Evolutionary conservation across 257 asterid genomes (phyloP).

Genomic region (Buddleja alternifolia): DNA sequence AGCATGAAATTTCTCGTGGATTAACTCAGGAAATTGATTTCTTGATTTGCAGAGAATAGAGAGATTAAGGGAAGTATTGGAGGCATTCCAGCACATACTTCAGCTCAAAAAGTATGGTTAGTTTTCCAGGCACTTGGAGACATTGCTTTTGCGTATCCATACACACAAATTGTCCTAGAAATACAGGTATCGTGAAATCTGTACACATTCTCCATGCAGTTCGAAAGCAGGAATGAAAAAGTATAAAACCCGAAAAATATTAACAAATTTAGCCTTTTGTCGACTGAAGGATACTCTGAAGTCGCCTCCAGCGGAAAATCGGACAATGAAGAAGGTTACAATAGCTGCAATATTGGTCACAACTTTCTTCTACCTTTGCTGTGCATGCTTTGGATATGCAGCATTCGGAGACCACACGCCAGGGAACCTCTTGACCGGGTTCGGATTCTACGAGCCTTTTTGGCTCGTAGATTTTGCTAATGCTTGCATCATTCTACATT

Average conservation of each 20-base stretch:
- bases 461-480: slow-evolving; percentile 81
- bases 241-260: background rate
- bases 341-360: slow-evolving; percentile 45
- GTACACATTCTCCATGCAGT: background rate
- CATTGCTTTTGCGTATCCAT: slow-evolving; percentile 79
- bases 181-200: slow-evolving; percentile 59
- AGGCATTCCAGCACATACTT: slow-evolving; percentile 50
- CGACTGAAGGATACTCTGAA: slow-evolving; percentile 62
- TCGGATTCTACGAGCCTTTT: slow-evolving; percentile 69
- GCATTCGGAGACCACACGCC: slow-evolving; percentile 73
- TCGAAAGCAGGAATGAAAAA: background rate
- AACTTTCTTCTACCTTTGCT: slow-evolving; percentile 70
- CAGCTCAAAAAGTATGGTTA: slow-evolving; percentile 63
- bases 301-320: slow-evolving; percentile 70
- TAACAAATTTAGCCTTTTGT: background rate
- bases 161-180: slow-evolving; percentile 64
- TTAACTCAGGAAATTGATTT: background rate
- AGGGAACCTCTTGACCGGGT: slow-evolving; percentile 77
- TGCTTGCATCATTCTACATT: slow-evolving; percentile 68
- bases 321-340: slow-evolving; percentile 73
- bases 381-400: slow-evolving; percentile 77
- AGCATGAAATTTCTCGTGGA: background rate
- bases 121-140: slow-evolving; percentile 74
- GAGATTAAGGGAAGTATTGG: slow-evolving; percentile 59
- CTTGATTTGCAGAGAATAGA: slow-evolving; percentile 51